Base-by-base conservation (phyloP, 139 green algal species). In the Auxenochlorella pyrenoidosa region DNA sequence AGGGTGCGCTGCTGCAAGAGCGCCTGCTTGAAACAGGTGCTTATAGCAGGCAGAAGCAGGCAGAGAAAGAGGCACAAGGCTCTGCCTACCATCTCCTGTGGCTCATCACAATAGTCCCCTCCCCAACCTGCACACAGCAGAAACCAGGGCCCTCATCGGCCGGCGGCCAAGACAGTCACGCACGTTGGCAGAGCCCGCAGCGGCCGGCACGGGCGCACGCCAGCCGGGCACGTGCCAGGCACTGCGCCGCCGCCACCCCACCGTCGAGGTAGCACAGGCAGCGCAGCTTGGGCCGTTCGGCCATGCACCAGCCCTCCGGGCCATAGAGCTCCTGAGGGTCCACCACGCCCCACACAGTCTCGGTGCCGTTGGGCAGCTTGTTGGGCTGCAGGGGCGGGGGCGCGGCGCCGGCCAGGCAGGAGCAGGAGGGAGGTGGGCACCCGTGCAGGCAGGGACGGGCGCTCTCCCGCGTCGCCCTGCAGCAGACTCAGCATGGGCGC, bases 281-380 rank as follows among this genome's bases (percentile, higher is more conserved):
- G 19, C 32, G 36, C 28, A 86, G 51, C 26, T 70, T 76, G 51
- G 91, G 87, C 10, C 65, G 30, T 22, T 87, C 90, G 0, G 85
- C 80, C 34, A 90, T 93, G 78, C 92, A 94, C 89, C 90, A 94
- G 47, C 92, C 92, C 5, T 90, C 19, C 0, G 80, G 82, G 0
- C 92, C 92, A 19, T 84, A 89, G 71, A 94, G 76, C 21, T 90
- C 87, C 5, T 89, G 79, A 1, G 66, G 82, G 13, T 70, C 47
- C 15, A 51, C 40, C 5, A 26, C 47, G 22, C 82, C 82, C 66
- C 80, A 85, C 36, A n/a, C 40, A 5, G 80, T 86, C 15, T 71
- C 82, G 21, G 47, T 47, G 16, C 68, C 82, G n/a, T 79, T 34
- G 0, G 43, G 43, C n/a, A 79, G 36, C 68, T 68, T 70, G 82